Base-by-base conservation (phyloP, 2,329 filamentous ascomycete species). In the Colletotrichum australisinense region DNA sequence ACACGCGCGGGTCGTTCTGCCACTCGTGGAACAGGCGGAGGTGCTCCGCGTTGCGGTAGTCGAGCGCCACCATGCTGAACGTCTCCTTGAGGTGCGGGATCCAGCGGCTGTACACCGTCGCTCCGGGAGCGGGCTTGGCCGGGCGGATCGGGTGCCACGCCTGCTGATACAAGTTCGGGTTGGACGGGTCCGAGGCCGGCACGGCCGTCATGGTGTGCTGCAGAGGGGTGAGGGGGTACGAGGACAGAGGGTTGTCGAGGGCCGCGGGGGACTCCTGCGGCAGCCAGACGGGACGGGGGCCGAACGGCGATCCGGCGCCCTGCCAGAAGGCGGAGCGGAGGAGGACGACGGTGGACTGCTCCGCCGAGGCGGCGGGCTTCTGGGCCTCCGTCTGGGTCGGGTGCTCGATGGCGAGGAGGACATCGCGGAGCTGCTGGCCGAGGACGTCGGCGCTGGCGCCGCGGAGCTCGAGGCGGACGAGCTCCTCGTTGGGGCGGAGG, bases 1-100 rank as follows among this genome's bases (percentile, higher is more conserved):
- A 93, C 38, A 96, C 94, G 63, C 94, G 92, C 65, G 93, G 93
- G 79, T 95, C 93, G 79, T 96, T 96, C 83, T 95, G 93, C 94
- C 94, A 96, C 69, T 87, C 87, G 82, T 95, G 91, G 85, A 96
- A 95, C 5, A 94, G 86, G 19, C 86, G 83, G 63, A 95, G 83
- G 81, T 96, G 93, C 77, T 89, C 86, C 1, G 84, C 79, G 78
- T 94, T 85, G 38, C 86, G 78, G 82, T 89, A 93, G 80, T 95
- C 92, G 1, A 96, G 87, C 12, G 90, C 91, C n/a, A 93, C 86
- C 86, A 95, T 93, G 73, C 92, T 94, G 81, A 95, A 95, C 76
- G 90, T 93, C 85, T 95, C 92, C 74, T 90, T 86, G 53, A 95
- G 86, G 78, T 95, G 91, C 8, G 93, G 93, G 74, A 95, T 92